Percentiles rank a stretch among this genome's conserved stretches.
Evolutionary conservation across 2,329 filamentous ascomycete genomes (phyloP).

Genomic region (Dothiorella sarmentorum): DNA sequence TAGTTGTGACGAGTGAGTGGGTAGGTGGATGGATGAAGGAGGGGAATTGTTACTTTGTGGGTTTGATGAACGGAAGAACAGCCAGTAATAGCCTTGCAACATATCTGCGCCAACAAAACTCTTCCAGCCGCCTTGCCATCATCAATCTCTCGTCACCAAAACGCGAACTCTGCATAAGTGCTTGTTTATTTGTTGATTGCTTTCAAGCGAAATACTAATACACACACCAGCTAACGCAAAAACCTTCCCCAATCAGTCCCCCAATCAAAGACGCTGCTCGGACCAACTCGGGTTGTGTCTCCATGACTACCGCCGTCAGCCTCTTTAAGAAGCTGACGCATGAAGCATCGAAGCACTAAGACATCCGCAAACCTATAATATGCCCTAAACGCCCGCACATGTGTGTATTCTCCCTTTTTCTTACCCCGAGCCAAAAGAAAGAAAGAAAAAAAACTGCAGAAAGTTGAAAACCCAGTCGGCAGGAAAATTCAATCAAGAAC

Average conservation of each 20-base stretch:
- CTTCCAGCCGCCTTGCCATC: too few relatives aligned
- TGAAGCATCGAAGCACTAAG: neutral
- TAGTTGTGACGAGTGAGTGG: neutral
- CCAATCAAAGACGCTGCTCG: neutral
- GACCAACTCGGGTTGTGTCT: neutral
- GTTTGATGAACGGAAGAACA: too few relatives aligned
- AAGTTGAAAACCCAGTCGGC: neutral
- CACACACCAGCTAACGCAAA: neutral
- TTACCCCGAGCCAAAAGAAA: neutral
- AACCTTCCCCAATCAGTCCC: neutral
- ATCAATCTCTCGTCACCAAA: too few relatives aligned
- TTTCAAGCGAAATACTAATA: conserved; percentile 6
- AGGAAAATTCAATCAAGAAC: neutral
- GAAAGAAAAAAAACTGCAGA: neutral
- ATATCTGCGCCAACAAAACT: too few relatives aligned
- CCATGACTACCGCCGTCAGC: neutral
- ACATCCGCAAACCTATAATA: neutral
- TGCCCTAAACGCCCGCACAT: neutral
- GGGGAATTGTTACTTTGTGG: too few relatives aligned
- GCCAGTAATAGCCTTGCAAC: too few relatives aligned
- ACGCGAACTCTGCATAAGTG: too few relatives aligned
- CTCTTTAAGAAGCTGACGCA: neutral
- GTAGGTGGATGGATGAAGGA: neutral
- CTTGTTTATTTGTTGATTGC: neutral
- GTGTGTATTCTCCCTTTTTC: neutral